Evolutionary conservation across 345 rosid genomes (phyloP), one percentile per base, ranked within the genome.

Genomic region (Gossypium rotundifolium): DNA sequence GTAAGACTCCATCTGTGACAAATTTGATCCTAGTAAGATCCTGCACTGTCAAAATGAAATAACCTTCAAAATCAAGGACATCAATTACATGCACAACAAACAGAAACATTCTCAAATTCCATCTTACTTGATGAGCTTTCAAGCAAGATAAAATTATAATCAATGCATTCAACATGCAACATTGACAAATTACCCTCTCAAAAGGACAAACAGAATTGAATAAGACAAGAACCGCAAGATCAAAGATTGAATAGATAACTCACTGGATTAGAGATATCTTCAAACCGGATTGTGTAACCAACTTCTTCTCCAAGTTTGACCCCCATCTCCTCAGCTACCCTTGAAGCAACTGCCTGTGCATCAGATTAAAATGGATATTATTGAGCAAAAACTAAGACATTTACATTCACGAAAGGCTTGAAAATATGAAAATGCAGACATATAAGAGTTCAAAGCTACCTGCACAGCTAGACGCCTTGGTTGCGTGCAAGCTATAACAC

Each of bases 261-360:
- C 70, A 94, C 98, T 33, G 91, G 71, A 87, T 83, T 86, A 46
- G 98, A 87, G 71, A 89, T 80, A 81, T 93, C 97, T 87, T 95
- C 99, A 79, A 93, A 95, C 69, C 97, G 83, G 73, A 95, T 91
- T 1, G 96, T 91, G 79, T 90, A 95, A 69, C 99, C 98, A 82
- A 95, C 98, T 83, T 95, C 97, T 74, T 88, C 93, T 74, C 98
- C 99, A 76, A 95, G 90, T 86, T 88, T 91, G 71, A 93, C 97
- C 29, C 94, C 97, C 91, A 91, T 87, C 81, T 93, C 99, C 79
- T 93, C 97, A 75, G 99, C 94, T 79, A 93, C 99, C 85, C 99
- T 88, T 22, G 96, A 86, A 52, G 99, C 86, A 80, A 94, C 99
- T 70, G 99, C 84, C 97, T 94, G 85, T 5, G 46, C 25, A 83